These are phyloP conservation scores for Medicago ruthenica DNA, from an alignment of 306 rosid genomes.

Conservation along the genomic window DNA sequence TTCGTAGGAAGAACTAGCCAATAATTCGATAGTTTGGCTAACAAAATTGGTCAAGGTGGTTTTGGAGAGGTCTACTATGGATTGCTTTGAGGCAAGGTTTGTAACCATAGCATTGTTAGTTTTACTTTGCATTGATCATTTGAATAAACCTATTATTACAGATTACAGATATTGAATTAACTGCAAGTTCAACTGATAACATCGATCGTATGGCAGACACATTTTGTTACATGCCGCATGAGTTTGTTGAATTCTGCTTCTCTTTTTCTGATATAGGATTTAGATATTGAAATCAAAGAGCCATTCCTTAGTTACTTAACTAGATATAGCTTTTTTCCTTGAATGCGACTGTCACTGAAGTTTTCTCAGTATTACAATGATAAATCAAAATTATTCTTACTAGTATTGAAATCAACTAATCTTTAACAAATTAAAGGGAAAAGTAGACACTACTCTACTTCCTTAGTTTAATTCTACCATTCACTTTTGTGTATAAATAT, in stretches of 20 bases:
- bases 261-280: background rate
- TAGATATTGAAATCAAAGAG: background rate
- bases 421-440: no score
- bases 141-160: conserved; percentile 38
- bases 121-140: background rate
- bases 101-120: conserved; percentile 3
- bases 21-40: conserved; percentile 64
- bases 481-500: conserved; percentile 59
- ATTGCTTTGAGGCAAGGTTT: conserved; percentile 84
- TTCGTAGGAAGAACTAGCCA: conserved; percentile 76
- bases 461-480: background rate
- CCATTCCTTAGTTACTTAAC: no score
- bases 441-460: background rate
- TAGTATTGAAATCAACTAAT: no score
- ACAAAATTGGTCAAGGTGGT: conserved; percentile 84
- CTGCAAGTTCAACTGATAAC: conserved; percentile 61
- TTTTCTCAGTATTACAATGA: background rate
- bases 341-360: background rate
- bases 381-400: no score
- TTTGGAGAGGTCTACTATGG: conserved; percentile 49
- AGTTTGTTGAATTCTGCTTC: conserved; percentile 52
- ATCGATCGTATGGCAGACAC: conserved; percentile 76
- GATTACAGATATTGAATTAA: conserved; percentile 94
- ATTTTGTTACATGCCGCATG: conserved; percentile 97
- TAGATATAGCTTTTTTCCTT: background rate